phyloP scores from a whole-genome alignment of 2,329 filamentous ascomycete species.

The Verticillium zaregamsianum region DNA sequence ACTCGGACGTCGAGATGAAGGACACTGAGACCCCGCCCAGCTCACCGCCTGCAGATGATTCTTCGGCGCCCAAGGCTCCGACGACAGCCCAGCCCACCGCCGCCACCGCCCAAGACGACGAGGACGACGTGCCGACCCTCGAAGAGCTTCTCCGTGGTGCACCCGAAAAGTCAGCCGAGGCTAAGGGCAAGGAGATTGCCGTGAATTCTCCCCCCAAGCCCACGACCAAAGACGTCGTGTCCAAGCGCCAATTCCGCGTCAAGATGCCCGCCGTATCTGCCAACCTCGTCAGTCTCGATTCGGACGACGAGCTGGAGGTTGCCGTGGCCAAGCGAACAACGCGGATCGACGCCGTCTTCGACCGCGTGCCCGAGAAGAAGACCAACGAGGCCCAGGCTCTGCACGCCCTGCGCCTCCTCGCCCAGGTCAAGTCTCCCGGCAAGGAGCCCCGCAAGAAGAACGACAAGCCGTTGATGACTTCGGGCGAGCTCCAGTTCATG shows the following conservation, averaged over 20 bases:
- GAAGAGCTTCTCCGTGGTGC: slow-evolving; percentile 28
- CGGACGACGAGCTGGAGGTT: slow-evolving; percentile 65
- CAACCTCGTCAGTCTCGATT: slow-evolving; percentile 41
- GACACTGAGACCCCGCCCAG: slow-evolving; percentile 39
- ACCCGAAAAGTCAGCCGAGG: slow-evolving; percentile 43
- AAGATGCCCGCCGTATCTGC: slow-evolving; percentile 37
- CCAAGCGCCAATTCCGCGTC: slow-evolving; percentile 46
- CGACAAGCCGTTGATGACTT: slow-evolving; percentile 57
- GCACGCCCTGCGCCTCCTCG: slow-evolving; percentile 67
- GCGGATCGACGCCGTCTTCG: slow-evolving; percentile 61
- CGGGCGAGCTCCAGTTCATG: slow-evolving; percentile 62
- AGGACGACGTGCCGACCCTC: slow-evolving; percentile 31
- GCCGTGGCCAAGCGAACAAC: slow-evolving; percentile 38
- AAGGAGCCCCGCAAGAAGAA: slow-evolving; percentile 35
- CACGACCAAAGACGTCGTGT: slow-evolving; percentile 19
- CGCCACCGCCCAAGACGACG: slow-evolving; percentile 10
- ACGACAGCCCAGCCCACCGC: slow-evolving; percentile 1
- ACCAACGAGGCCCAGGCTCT: slow-evolving; percentile 61
- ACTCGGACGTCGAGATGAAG: slow-evolving; percentile 51
- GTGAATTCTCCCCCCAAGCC: slow-evolving; percentile 2
- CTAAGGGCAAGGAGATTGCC: slow-evolving; percentile 52
- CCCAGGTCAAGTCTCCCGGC: slow-evolving; percentile 63
- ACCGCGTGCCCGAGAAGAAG: slow-evolving; percentile 60
- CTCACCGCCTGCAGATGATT: slow-evolving; percentile 17
- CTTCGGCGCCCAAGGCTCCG: not conserved